Percentiles rank a stretch among this genome's conserved stretches.
phyloP scores from a whole-genome alignment of 192 early-diverging fungal species.

The Coemansia sp. region DNA sequence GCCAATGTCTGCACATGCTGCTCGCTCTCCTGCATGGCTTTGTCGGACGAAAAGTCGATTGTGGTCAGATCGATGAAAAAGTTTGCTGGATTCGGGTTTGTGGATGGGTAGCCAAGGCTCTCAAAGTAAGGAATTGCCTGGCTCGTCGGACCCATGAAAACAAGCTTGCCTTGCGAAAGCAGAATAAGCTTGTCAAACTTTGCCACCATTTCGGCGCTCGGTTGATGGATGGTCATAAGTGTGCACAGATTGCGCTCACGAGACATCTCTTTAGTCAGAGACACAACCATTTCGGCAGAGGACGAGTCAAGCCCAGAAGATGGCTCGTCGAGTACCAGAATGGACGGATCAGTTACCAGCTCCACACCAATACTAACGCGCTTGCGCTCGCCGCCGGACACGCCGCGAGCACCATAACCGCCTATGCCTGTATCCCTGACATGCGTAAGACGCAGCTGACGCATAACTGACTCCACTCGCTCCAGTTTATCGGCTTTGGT shows the following conservation, averaged over 20 bases:
- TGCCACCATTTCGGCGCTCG: too few relatives aligned
- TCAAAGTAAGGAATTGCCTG: constrained; percentile 33
- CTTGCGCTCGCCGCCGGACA: too few relatives aligned
- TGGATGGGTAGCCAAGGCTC: constrained; percentile 44
- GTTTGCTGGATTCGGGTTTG: constrained; percentile 59
- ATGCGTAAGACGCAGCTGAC: constrained; percentile 55
- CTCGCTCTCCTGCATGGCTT: constrained; percentile 13
- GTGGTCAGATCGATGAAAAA: constrained; percentile 55
- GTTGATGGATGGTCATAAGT: constrained; percentile 56
- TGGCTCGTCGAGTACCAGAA: constrained; percentile 45
- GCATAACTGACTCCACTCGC: constrained; percentile 58
- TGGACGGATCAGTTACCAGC: constrained; percentile 50
- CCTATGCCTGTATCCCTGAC: constrained; percentile 50
- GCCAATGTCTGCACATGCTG: constrained; percentile 20
- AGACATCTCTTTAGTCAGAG: constrained; percentile 52
- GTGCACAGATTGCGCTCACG: constrained; percentile 56
- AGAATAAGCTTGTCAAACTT: constrained; percentile 70
- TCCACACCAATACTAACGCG: too few relatives aligned
- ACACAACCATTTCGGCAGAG: constrained; percentile 52
- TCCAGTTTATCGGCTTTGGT: constrained; percentile 35
- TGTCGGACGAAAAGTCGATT: constrained; percentile 21
- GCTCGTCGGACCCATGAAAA: constrained; percentile 50
- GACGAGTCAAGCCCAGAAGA: constrained; percentile 60
- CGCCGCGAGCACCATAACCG: constrained; percentile 22
- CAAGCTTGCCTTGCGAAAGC: constrained; percentile 51